Conservation (phyloP, 176 grass and related monocot species). For the Phoenix roebelenii region DNA sequence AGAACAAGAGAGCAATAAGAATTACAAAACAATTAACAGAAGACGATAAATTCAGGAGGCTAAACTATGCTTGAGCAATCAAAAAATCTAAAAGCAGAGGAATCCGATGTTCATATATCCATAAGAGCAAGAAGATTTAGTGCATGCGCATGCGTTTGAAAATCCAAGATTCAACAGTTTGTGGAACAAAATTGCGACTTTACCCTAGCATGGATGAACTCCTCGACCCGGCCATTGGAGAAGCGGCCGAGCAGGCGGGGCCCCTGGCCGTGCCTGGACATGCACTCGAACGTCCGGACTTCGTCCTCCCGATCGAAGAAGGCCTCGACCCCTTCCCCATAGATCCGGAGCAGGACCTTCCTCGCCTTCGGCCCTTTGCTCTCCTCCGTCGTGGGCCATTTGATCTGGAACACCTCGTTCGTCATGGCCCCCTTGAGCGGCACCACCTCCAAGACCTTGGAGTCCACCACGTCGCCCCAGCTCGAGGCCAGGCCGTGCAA, state of each 20-base stretch:
- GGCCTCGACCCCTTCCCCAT: constrained; percentile 81
- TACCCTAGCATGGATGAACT: constrained; percentile 98
- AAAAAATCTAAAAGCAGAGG: background rate
- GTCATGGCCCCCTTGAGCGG: constrained; percentile 96
- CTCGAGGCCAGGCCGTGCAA: constrained; percentile 52
- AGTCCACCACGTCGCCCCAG: constrained; percentile 71
- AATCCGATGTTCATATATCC: too few species aligned
- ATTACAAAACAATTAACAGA: too few species aligned
- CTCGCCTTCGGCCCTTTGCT: constrained; percentile 1
- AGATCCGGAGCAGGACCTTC: constrained; percentile 81
- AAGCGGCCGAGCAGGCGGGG: constrained; percentile 81
- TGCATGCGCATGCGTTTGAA: too few species aligned
- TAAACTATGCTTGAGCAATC: background rate
- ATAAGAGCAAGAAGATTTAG: too few species aligned
- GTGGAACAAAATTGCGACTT: too few species aligned
- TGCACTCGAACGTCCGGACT: constrained; percentile 92
- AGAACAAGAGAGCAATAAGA: too few species aligned
- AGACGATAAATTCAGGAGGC: too few species aligned
- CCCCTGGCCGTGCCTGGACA: constrained; percentile 86
- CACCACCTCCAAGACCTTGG: constrained; percentile 54
- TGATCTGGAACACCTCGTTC: constrained; percentile 90
- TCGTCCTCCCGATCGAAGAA: constrained; percentile 93
- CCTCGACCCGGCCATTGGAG: constrained; percentile 87
- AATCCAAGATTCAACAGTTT: too few species aligned
- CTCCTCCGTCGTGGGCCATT: constrained; percentile 50